Conservation (phyloP, 148 eudicot species). For the Agrostemma githago region DNA sequence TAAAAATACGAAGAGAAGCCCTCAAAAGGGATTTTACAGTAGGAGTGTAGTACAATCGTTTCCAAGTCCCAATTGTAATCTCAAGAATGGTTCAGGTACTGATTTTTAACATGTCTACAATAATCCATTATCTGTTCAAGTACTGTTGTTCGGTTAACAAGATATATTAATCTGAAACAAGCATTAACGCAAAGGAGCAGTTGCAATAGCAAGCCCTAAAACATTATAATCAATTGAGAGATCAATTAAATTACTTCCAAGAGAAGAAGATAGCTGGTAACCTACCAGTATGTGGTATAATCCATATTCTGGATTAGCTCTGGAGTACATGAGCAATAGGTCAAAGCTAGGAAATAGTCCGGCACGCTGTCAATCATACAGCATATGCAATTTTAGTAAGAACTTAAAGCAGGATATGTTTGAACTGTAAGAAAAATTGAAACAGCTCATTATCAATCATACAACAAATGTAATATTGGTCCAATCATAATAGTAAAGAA, state of each 20-base stretch:
- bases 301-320: constrained; percentile 47
- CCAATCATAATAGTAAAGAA: background rate
- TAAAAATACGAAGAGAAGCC: too few species aligned
- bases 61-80: background rate
- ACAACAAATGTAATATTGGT: background rate
- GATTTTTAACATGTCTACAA: background rate
- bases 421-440: background rate
- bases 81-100: background rate
- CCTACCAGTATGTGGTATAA: constrained; percentile 75
- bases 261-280: background rate
- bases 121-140: background rate
- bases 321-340: constrained; percentile 76
- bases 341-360: constrained; percentile 89
- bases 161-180: background rate
- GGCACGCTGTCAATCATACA: constrained; percentile 55
- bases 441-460: background rate
- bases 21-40: background rate
- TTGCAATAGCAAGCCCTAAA: constrained; percentile 5
- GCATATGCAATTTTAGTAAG: background rate
- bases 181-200: background rate
- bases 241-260: background rate
- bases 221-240: background rate
- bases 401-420: background rate
- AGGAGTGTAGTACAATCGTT: background rate
- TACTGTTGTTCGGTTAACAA: background rate